These are phyloP conservation scores for Myriosclerotinia scirpicola DNA, from an alignment of 2,329 filamentous ascomycete species.

Conservation along the genomic window DNA sequence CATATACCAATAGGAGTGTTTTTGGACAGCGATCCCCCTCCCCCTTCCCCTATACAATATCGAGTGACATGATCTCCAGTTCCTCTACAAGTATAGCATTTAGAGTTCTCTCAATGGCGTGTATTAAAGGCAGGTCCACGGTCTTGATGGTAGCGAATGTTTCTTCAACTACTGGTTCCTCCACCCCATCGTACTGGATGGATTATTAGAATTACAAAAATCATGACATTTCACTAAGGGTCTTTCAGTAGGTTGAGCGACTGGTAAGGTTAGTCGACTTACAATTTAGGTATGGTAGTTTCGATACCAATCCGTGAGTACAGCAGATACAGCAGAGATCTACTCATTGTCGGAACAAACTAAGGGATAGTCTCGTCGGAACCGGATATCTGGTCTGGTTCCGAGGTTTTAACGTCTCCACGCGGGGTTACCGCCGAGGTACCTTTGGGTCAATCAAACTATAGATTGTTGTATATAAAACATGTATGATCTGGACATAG, in stretches of 20 bases:
- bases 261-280: too few relatives aligned
- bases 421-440: not conserved
- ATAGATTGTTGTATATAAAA: slow-evolving; percentile 1
- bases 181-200: not conserved
- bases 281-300: too few relatives aligned
- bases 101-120: not conserved
- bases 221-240: not conserved
- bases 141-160: not conserved
- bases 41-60: not conserved
- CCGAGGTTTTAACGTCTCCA: not conserved
- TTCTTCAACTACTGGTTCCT: not conserved
- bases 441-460: not conserved
- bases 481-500: not conserved
- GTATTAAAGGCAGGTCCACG: not conserved
- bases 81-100: slow-evolving; percentile 1
- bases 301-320: not conserved
- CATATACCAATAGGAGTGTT: slow-evolving; percentile 19
- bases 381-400: not conserved
- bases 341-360: not conserved
- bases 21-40: slow-evolving; percentile 7
- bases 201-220: not conserved
- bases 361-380: not conserved
- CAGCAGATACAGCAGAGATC: not conserved
- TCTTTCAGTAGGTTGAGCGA: not conserved
- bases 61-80: not conserved